Base-by-base conservation (phyloP, 108 stramenopile genomes). In the Skeletonema marinoi region DNA sequence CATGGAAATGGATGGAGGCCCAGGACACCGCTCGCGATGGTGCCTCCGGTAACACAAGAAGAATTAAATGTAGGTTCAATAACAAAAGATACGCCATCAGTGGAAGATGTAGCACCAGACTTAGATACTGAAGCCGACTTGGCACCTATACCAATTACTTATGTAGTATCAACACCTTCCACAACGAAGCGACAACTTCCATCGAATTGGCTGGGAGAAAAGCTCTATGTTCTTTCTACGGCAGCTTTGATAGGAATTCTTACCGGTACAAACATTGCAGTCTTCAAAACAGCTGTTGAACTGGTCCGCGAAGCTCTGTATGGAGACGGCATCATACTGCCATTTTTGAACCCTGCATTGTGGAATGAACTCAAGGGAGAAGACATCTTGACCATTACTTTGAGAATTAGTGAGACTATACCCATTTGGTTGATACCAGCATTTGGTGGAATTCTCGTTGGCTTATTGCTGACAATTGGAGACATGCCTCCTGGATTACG, bases 211-310 rank as follows among this genome's bases (percentile, higher is more conserved):
- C 70, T 82, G 25, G 81, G 81, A 54, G 81, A 82, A 69, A 77
- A 70, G 48, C 58, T 50, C 46, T 87, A 84, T 72, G 75, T 85
- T 46, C 81, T 85, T 46, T 68, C 71, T 16, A 85, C 82, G 29
- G 87, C 92, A 14, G 89, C 77, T 8, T 38, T 87, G 10, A 86
- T 94, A n/a, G 93, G 93, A 3, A 59, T 83, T 33, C 32, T 84
- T 59, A 85, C 89, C 16, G 93, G 91, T 10, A 68, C 87, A 33
- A 70, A 76, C 30, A 86, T 94, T 33, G 84, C 88, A 36, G 64
- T 76, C 32, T 94, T 94, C 81, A 94, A 94, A 78, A 70, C 89
- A 48, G 70, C 86, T 29, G 89, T 92, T 21, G 91, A 92, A 54
- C 66, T 59, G 39, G 74, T 90, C 25, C 75, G 87, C 13, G 78